Percentiles rank a stretch among this genome's conserved stretches.
phyloP scores from a whole-genome alignment of 306 rosid genomes.

The Cucurbita moschata region DNA sequence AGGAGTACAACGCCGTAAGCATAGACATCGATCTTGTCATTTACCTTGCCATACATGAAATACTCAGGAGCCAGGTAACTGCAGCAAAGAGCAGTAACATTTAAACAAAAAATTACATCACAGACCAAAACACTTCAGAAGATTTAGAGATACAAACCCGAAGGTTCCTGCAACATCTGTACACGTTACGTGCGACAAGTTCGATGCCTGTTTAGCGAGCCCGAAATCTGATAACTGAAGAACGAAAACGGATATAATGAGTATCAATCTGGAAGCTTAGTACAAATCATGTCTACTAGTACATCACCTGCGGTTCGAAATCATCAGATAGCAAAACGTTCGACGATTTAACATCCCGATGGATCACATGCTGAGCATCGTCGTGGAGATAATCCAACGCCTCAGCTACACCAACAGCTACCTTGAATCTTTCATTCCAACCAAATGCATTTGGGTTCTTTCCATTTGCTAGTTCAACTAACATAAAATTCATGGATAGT shows the following conservation, averaged over 20 bases:
- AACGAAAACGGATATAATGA: constrained; percentile 7
- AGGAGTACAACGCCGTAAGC: constrained; percentile 90
- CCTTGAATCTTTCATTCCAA: constrained; percentile 81
- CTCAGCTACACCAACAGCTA: constrained; percentile 83
- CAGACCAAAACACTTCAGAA: background rate
- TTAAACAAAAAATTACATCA: background rate
- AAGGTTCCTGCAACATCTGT: constrained; percentile 95
- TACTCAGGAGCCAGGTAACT: constrained; percentile 97
- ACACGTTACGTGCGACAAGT: constrained; percentile 70
- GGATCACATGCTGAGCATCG: constrained; percentile 57
- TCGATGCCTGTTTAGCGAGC: constrained; percentile 76
- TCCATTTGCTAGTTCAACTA: constrained; percentile 34
- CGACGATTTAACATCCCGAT: constrained; percentile 85
- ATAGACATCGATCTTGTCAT: constrained; percentile 77
- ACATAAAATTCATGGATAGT: constrained; percentile 7
- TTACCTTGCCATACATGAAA: constrained; percentile 93
- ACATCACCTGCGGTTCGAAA: constrained; percentile 79
- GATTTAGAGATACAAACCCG: constrained; percentile 46
- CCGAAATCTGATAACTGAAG: constrained; percentile 94
- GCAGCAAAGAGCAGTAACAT: constrained; percentile 13
- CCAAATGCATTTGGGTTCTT: constrained; percentile 50
- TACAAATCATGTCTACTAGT: background rate
- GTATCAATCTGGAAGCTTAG: background rate
- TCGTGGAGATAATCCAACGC: constrained; percentile 76
- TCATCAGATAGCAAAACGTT: constrained; percentile 71